Base-by-base conservation (phyloP, 2,329 filamentous ascomycete species). In the Metarhizium brunneum region DNA sequence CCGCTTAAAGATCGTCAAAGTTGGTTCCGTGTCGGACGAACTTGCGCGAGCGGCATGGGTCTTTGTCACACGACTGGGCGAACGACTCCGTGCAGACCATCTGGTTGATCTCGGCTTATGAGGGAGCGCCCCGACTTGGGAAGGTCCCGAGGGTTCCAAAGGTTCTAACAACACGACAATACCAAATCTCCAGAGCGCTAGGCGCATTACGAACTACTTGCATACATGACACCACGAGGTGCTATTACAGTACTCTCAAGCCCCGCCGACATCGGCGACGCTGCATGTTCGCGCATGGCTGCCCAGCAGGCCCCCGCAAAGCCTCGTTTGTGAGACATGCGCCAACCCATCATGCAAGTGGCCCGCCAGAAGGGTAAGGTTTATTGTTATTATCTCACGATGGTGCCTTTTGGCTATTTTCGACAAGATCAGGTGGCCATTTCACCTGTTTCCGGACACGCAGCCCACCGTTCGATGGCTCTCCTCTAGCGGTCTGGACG, bases 1-100 rank as follows among this genome's bases (percentile, higher is more conserved):
- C 11, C 70, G 78, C 32, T 52, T 83, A 20, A 83, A 83, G 65
- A 64, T 82, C 14, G 54, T 72, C 16, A 65, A 65, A 47, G 54
- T 63, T 3, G 65, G 66, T 3, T 67, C 68, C 18, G 54, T 66
- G 45, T 68, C 58, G n/a, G 63, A 66, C 10, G 64, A 64, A 25
- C 56, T 71, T 3, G 68, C 65, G 7, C 65, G 62, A 14, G 70
- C 69, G 13, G 67, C 70, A 2, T 73, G 71, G 71, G 65, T 67
- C 54, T 72, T 73, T 59, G 66, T 71, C 52, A 66, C 66, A 48
- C 66, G 67, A 30, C 59, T 73, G 6, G 69, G 69, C 35, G 65
- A 69, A 50, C 66, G 70, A 49, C 61, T 73, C 14, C 58, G 56
- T 6, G 64, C 65, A 18, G 67, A 68, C 16, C 50, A 52, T 43